Evolutionary conservation across 1,139 yeast species (phyloP).

Genomic region (Blastobotrys serpentis): DNA sequence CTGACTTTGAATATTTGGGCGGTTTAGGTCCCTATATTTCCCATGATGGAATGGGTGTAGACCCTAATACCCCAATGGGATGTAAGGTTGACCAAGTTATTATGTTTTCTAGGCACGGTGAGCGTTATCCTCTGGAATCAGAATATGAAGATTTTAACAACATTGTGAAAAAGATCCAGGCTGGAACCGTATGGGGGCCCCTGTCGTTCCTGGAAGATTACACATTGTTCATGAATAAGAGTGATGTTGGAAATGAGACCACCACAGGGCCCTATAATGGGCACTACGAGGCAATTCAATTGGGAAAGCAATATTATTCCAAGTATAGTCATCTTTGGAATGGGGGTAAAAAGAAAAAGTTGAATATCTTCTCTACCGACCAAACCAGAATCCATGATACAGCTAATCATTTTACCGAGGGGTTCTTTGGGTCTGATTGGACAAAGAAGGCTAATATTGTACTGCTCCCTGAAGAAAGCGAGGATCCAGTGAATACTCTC

Average conservation of each 20-base stretch:
- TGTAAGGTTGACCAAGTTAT: slow-evolving; percentile 24
- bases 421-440: slow-evolving; percentile 25
- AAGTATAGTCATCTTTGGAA: slow-evolving; percentile 30
- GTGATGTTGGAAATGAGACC: slow-evolving; percentile 20
- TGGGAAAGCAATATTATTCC: slow-evolving; percentile 16
- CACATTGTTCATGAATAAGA: slow-evolving; percentile 14
- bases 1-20: slow-evolving; percentile 12
- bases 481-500: slow-evolving; percentile 16
- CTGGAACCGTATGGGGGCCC: slow-evolving; percentile 18
- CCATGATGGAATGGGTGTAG: slow-evolving; percentile 47
- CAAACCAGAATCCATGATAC: slow-evolving; percentile 21
- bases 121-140: slow-evolving; percentile 22
- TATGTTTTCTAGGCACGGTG: slow-evolving; percentile 24
- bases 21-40: slow-evolving; percentile 31
- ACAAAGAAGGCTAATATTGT: slow-evolving; percentile 31
- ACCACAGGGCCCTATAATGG: slow-evolving; percentile 24
- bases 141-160: slow-evolving; percentile 13
- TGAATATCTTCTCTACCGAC: slow-evolving; percentile 22
- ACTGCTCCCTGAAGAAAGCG: slow-evolving; percentile 9
- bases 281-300: slow-evolving; percentile 14
- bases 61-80: slow-evolving; percentile 27
- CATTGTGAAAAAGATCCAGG: slow-evolving; percentile 12
- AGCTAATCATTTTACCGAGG: slow-evolving; percentile 21
- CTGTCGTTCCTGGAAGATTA: slow-evolving; percentile 21
- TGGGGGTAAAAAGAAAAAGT: neutral